Base-by-base conservation (phyloP, 2,329 filamentous ascomycete genomes). In the Colletotrichum tropicale region DNA sequence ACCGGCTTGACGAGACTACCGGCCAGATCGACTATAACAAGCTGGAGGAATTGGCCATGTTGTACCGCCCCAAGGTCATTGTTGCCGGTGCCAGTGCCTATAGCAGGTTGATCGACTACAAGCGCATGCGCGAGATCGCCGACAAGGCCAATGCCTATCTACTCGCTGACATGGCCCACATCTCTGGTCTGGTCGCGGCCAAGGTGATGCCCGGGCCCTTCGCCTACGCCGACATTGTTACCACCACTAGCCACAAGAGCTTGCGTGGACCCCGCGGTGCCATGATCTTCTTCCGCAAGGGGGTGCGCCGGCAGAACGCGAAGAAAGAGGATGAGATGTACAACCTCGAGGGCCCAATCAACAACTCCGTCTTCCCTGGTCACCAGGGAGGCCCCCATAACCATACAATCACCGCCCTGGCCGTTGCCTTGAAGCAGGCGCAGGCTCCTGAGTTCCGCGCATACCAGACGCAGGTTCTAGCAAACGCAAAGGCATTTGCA, bases 301-400 rank as follows among this genome's bases (percentile, higher is more conserved):
- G 97, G 78, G 94, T 98, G 38, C 91, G 96, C 80, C 93, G 92
- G 83, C 92, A 93, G 68, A 94, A 98, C 84, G 87, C 93, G 77
- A 98, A 98, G 90, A 96, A 96, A 82, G 93, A 94, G 84, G 93
- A 98, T 82, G 93, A 94, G 80, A 86, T 95, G 83, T 99, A 98
- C 87, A 93, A 98, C 82, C 93, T 99, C 56, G 97, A 98, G 85
- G 91, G 90, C 32, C 95, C 96, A 71, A 99, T 99, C 88, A 99
- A 99, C 88, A 92, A 93, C 80, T 98, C 96, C 71, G 97, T 99
- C 77, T 99, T 99, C 90, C 97, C 97, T 18, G 97, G 97, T 72
- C 97, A 99, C 87, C 97, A 99, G 86, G 97, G 97, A 83, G 97
- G 97, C 28, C 97, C 97, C 70, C 97, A 99, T 88, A 99, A 99